These are phyloP conservation scores for Chrysanthemum seticuspe DNA, from an alignment of 129 eudicot species.

Conservation along the genomic window DNA sequence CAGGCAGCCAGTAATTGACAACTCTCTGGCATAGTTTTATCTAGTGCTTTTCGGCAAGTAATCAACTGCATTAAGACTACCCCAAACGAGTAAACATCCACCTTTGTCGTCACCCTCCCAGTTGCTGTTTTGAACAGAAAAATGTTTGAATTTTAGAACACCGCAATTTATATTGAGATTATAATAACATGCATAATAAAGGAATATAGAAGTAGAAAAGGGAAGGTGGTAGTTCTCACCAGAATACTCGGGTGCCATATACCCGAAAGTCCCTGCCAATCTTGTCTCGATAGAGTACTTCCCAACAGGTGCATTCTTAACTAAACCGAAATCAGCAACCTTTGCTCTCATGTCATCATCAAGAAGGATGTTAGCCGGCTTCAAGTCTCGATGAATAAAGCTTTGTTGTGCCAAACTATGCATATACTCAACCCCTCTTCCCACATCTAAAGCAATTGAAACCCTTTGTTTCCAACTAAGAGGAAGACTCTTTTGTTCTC, in stretches of 20 bases:
- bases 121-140: slow-evolving; percentile 31
- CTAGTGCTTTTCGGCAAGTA: slow-evolving; percentile 40
- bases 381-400: too few relatives aligned
- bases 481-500: slow-evolving; percentile 9
- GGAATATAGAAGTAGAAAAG: not conserved
- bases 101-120: slow-evolving; percentile 46
- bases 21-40: slow-evolving; percentile 30
- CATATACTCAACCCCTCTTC: not conserved
- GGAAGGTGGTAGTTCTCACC: too few relatives aligned
- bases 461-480: slow-evolving; percentile 32
- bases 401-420: too few relatives aligned
- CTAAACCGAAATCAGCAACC: slow-evolving; percentile 28
- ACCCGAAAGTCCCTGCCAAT: too few relatives aligned
- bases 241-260: too few relatives aligned
- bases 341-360: not conserved
- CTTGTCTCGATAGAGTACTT: slow-evolving; percentile 6
- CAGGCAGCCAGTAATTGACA: slow-evolving; percentile 35
- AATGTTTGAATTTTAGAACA: slow-evolving; percentile 20
- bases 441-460: slow-evolving; percentile 14
- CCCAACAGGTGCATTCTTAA: slow-evolving; percentile 42
- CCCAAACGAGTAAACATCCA: slow-evolving; percentile 45
- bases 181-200: not conserved
- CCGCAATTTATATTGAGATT: not conserved
- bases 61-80: slow-evolving; percentile 47
- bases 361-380: too few relatives aligned